Percentiles rank a stretch among this genome's conserved stretches.
These are phyloP conservation scores for Aspergillus neotritici DNA, from an alignment of 2,329 filamentous ascomycete genomes.

Conservation along the genomic window DNA sequence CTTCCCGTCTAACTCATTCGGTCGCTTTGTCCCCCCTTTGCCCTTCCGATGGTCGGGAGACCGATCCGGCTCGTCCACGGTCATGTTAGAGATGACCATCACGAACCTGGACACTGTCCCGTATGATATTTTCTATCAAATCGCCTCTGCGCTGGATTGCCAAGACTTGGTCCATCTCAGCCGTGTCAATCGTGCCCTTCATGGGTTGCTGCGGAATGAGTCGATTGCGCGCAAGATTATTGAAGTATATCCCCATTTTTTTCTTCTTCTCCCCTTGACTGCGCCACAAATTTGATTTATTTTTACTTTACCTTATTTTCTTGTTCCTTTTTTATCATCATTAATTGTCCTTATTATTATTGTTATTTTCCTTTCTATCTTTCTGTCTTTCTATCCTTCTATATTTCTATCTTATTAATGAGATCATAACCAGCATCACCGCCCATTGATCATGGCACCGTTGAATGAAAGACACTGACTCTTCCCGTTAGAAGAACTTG, in stretches of 20 bases:
- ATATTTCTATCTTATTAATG: no score
- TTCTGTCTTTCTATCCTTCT: no score
- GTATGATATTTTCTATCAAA: slow-evolving; percentile 59
- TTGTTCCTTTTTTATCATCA: no score
- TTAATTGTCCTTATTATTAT: no score
- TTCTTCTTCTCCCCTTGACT: neutral
- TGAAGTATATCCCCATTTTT: slow-evolving; percentile 41
- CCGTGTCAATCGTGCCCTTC: slow-evolving; percentile 48
- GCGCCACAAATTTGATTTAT: no score
- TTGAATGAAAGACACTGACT: slow-evolving; percentile 11
- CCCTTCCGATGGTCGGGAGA: neutral
- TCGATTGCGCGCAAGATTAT: slow-evolving; percentile 55
- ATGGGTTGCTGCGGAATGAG: slow-evolving; percentile 48
- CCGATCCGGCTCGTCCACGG: slow-evolving; percentile 7
- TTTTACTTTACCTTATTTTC: neutral
- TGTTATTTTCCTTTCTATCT: no score
- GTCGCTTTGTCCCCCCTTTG: neutral
- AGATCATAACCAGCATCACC: no score
- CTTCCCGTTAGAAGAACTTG: slow-evolving; percentile 35
- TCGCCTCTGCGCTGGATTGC: slow-evolving; percentile 51
- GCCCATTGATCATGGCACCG: neutral
- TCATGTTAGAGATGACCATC: slow-evolving; percentile 17
- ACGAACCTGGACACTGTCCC: slow-evolving; percentile 47
- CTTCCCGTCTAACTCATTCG: no score
- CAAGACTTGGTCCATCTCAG: slow-evolving; percentile 56